A percentile compares a stretch with the other conserved stretches of the same genome.
These are phyloP conservation scores for Exutisphaerella laricina DNA, from an alignment of 2,329 filamentous ascomycete genomes.

Conservation along the genomic window DNA sequence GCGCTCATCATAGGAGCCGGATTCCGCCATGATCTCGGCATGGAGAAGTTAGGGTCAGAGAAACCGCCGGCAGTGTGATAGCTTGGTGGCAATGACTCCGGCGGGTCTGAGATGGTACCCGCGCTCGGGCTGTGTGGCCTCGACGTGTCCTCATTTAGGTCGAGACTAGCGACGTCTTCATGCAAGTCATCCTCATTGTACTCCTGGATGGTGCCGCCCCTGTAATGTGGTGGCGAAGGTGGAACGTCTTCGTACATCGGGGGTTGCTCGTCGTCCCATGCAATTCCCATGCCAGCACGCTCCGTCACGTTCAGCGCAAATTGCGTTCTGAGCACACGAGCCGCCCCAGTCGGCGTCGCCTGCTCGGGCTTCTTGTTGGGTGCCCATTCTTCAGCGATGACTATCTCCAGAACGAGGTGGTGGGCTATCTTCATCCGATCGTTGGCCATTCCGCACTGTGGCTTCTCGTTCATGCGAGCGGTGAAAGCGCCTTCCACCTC, in stretches of 20 bases:
- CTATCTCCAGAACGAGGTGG: slow-evolving; percentile 83
- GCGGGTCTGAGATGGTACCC: background rate
- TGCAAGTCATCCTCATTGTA: slow-evolving; percentile 44
- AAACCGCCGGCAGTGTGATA: background rate
- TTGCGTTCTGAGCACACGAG: slow-evolving; percentile 86
- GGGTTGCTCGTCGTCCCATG: slow-evolving; percentile 94
- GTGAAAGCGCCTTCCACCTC: slow-evolving; percentile 76
- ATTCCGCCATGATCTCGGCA: background rate
- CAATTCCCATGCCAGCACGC: slow-evolving; percentile 78
- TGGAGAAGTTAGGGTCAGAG: background rate
- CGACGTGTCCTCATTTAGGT: background rate
- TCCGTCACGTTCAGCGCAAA: slow-evolving; percentile 80
- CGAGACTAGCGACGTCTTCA: slow-evolving; percentile 43
- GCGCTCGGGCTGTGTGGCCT: background rate
- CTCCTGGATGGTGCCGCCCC: slow-evolving; percentile 37
- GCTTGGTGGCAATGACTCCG: background rate
- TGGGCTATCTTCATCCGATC: slow-evolving; percentile 77
- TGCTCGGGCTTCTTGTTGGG: slow-evolving; percentile 64
- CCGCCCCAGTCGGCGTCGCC: slow-evolving; percentile 80
- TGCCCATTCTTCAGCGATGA: slow-evolving; percentile 85
- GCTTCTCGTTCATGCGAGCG: slow-evolving; percentile 56
- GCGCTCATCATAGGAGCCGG: background rate
- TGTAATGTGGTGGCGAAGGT: slow-evolving; percentile 6
- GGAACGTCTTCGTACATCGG: slow-evolving; percentile 93
- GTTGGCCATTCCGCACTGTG: slow-evolving; percentile 70